Base-by-base conservation (phyloP, 352 stramenopile species). In the Aphanomyces cochlioides region DNA sequence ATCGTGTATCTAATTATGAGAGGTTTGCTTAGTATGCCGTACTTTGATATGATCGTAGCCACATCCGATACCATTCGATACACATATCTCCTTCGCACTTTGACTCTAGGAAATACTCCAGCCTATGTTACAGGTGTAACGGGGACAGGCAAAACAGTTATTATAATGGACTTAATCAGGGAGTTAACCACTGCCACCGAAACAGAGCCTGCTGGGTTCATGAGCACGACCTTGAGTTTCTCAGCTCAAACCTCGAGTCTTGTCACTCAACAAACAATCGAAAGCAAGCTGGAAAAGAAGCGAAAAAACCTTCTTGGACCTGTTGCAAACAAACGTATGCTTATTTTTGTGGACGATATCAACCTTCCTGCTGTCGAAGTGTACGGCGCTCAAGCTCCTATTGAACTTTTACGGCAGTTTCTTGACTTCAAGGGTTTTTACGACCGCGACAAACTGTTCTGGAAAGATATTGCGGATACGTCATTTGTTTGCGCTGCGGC, bases 401-500 rank as follows among this genome's bases (percentile, higher is more conserved):
- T 98, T 37, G 95, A 98, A 74, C 74, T 98, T 12, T 72, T 98
- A 57, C 82, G 95, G 0, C 95, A 98, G 56, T 97, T 98, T 63
- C 79, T 98, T 0, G 95, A 98, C 70, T 97, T 97, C 63, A 93
- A 95, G 21, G 95, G 95, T 4, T 98, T 98, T 66, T 98, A 98
- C 79, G 95, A 98, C 69, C 87, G 95, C 12, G 91, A 98, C 68
- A 98, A 98, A 72, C 81, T 98, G 0, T 98, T 98, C 67, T 98
- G 93, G 90, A 98, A 98, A 73, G 90, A 98, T 45, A 96, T 98
- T 13, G 83, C 83, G 10, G 90, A 98, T 69, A 98, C 91, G 3
- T 92, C 97, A 79, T 72, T 98, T 17, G 78, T 98, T 1, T 88
- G 90, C 0, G 85, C 89, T 3, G 95, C 94, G 8, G 94, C 95